Conservation (phyloP, 208 protist genomes). For the Trichomonas gallinae region DNA sequence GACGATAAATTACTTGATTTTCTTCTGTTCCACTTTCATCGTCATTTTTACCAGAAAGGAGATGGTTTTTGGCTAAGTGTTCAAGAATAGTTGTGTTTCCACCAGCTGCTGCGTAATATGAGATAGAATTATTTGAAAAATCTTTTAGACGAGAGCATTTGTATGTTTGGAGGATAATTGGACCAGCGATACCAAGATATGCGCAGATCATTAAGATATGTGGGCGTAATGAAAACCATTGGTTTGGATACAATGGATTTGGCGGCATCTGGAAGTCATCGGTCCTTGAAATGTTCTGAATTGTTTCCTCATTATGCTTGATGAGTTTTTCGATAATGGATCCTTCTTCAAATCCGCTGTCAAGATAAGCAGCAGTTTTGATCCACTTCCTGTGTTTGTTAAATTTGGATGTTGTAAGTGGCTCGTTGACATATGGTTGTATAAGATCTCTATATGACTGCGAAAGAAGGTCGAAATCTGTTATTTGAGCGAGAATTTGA, state of each 20-base stretch:
- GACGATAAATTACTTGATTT: background rate
- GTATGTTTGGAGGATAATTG: background rate
- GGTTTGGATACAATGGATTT: background rate
- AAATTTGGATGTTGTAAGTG: background rate
- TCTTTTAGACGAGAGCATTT: background rate
- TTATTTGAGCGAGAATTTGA: background rate
- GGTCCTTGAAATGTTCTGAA: background rate
- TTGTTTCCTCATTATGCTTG: background rate
- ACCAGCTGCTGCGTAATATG: background rate
- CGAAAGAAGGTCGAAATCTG: background rate
- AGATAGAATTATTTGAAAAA: background rate
- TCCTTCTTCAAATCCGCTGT: background rate
- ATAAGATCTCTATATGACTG: background rate
- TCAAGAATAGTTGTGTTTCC: background rate
- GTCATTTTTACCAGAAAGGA: background rate
- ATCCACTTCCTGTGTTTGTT: background rate
- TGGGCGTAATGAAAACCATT: background rate
- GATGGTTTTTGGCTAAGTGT: background rate
- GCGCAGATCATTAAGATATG: background rate
- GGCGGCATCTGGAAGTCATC: background rate
- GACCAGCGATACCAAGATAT: background rate
- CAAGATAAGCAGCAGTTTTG: background rate
- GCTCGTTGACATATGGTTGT: background rate
- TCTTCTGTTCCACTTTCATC: background rate
- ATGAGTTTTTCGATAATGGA: background rate